These are phyloP conservation scores for Neoscytalidium dimidiatum DNA, from an alignment of 2,329 filamentous ascomycete species.

Conservation along the genomic window DNA sequence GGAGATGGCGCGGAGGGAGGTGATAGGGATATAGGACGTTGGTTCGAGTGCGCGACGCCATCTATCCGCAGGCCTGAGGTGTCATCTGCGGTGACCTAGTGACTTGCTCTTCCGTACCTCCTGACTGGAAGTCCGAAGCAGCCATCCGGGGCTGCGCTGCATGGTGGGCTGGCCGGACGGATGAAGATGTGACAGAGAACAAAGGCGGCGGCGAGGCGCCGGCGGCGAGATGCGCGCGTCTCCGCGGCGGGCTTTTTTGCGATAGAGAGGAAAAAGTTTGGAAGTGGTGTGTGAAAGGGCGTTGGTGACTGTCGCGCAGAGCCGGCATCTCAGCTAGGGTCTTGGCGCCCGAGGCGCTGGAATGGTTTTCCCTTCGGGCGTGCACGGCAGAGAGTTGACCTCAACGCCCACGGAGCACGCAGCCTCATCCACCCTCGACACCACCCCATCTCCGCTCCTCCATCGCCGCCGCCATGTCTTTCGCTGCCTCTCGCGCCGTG, in stretches of 20 bases:
- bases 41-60: background rate
- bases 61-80: background rate
- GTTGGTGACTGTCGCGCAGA: conserved; percentile 11
- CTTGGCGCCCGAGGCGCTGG: conserved; percentile 14
- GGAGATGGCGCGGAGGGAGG: background rate
- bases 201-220: background rate
- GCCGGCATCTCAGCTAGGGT: conserved; percentile 14
- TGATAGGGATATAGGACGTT: background rate
- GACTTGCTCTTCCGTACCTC: conserved; percentile 3
- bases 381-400: conserved; percentile 19
- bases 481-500: conserved; percentile 48
- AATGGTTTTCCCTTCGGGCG: conserved; percentile 17
- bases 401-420: conserved; percentile 14
- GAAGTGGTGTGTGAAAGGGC: background rate
- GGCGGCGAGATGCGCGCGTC: background rate
- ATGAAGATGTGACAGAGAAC: background rate
- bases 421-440: conserved; percentile 18
- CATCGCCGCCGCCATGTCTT: conserved; percentile 46
- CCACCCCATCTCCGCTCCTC: conserved; percentile 24
- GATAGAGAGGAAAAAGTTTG: conserved; percentile 10
- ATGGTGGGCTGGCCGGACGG: background rate
- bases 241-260: background rate
- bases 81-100: background rate
- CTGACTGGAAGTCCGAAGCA: background rate
- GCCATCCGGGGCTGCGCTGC: background rate